Percentiles rank a stretch among this genome's conserved stretches.
Evolutionary conservation across 2,329 filamentous ascomycete species (phyloP).

Genomic region (Graphium sp.): DNA sequence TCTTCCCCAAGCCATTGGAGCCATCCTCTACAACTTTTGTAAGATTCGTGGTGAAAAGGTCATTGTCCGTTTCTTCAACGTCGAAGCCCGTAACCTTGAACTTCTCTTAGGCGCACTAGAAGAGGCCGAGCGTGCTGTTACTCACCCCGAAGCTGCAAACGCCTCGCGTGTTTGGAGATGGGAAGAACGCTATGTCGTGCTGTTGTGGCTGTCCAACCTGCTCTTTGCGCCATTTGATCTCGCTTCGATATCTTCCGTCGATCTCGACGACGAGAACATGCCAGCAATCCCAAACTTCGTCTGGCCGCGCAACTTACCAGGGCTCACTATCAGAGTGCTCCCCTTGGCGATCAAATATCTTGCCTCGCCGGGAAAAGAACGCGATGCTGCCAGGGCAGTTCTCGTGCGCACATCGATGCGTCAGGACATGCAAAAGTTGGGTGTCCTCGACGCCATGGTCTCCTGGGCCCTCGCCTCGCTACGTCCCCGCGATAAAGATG

Average conservation of each 20-base stretch:
- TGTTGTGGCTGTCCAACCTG: slow-evolving; percentile 77
- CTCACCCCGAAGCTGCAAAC: slow-evolving; percentile 6
- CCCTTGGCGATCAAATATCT: slow-evolving; percentile 58
- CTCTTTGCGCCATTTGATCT: slow-evolving; percentile 82
- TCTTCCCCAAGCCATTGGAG: slow-evolving; percentile 57
- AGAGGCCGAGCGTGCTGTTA: slow-evolving; percentile 21
- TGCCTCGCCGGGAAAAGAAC: slow-evolving; percentile 64
- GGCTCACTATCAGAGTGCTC: slow-evolving; percentile 53
- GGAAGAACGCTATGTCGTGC: slow-evolving; percentile 76
- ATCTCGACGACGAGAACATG: slow-evolving; percentile 26
- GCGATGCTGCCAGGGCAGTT: slow-evolving; percentile 70
- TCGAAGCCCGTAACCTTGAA: slow-evolving; percentile 75
- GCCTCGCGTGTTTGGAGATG: slow-evolving; percentile 38
- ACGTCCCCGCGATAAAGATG: slow-evolving; percentile 19
- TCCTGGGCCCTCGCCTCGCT: slow-evolving; percentile 54
- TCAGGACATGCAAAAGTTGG: slow-evolving; percentile 70
- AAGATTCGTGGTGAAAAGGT: slow-evolving; percentile 92
- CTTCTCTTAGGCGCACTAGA: slow-evolving; percentile 63
- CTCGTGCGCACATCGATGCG: slow-evolving; percentile 71
- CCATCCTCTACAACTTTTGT: slow-evolving; percentile 73
- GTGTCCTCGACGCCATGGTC: slow-evolving; percentile 51
- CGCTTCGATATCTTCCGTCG: slow-evolving; percentile 58
- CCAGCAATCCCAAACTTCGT: slow-evolving; percentile 27
- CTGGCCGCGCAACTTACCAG: slow-evolving; percentile 46
- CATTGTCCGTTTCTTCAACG: slow-evolving; percentile 77